Conservation (phyloP, 2,329 filamentous ascomycete species). For the Hortaea sp. region DNA sequence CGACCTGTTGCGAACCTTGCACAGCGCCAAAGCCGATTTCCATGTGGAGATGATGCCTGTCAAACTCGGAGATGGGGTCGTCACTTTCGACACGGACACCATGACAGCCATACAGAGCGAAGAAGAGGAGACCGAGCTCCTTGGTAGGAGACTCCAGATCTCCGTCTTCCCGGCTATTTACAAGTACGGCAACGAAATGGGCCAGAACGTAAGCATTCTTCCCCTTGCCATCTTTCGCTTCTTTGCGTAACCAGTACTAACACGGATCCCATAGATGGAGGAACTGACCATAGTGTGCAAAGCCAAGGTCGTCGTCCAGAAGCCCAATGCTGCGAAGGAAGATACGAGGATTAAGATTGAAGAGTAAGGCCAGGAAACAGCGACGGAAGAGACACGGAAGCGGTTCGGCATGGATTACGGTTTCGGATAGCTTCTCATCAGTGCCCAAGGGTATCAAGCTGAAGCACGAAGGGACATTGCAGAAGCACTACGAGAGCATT, state of each 20-base stretch:
- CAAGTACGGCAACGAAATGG: constrained; percentile 4
- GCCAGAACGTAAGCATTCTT: constrained; percentile 1
- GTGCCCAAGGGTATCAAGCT: too few species aligned
- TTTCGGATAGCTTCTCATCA: too few species aligned
- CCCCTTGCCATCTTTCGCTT: neutral
- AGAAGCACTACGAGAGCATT: too few species aligned
- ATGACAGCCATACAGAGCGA: constrained; percentile 1
- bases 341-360: too few species aligned
- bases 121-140: constrained; percentile 1
- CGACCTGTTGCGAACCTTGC: constrained; percentile 1
- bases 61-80: neutral
- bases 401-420: too few species aligned
- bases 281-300: constrained; percentile 1
- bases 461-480: too few species aligned
- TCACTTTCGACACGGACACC: neutral
- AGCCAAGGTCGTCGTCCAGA: constrained; percentile 1
- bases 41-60: neutral
- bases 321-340: neutral
- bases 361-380: too few species aligned
- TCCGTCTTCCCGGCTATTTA: constrained; percentile 2
- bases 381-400: too few species aligned
- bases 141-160: neutral
- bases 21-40: constrained; percentile 1
- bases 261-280: neutral
- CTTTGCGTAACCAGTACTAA: neutral